These are phyloP conservation scores for Dichomitus squalens DNA, from an alignment of 1,284 basidiomycete genomes.

Conservation along the genomic window DNA sequence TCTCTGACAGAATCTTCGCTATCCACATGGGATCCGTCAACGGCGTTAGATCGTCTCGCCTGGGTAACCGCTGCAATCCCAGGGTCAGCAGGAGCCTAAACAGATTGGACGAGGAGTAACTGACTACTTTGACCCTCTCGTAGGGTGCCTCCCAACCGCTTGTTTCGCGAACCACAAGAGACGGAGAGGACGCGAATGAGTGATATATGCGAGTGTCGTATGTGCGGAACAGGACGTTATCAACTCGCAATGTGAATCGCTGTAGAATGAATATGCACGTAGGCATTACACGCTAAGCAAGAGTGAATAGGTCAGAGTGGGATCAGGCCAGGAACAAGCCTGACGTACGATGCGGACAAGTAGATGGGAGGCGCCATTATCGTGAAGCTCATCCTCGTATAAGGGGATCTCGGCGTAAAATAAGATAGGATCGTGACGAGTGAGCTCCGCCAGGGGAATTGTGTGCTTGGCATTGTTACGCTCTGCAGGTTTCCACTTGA, in stretches of 20 bases:
- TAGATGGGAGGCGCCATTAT: conserved; percentile 86
- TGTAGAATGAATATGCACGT: conserved; percentile 92
- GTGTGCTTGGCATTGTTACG: conserved; percentile 52
- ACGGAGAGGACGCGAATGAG: conserved; percentile 65
- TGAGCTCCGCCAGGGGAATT: conserved; percentile 84
- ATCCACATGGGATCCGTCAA: conserved; percentile 91
- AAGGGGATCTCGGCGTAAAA: conserved; percentile 93
- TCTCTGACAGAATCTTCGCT: conserved; percentile 69
- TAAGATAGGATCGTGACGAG: conserved; percentile 90
- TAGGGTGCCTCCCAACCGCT: conserved; percentile 93
- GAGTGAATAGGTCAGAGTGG: not conserved
- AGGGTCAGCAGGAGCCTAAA: not conserved
- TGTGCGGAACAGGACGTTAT: conserved; percentile 91
- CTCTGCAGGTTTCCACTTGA: conserved; percentile 56
- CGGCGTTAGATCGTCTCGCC: conserved; percentile 83
- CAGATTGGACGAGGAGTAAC: no score
- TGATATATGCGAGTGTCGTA: conserved; percentile 93
- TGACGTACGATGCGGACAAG: conserved; percentile 82
- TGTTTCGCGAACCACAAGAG: conserved; percentile 77
- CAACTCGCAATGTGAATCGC: conserved; percentile 93
- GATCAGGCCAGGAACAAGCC: conserved; percentile 48
- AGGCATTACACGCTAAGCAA: conserved; percentile 92
- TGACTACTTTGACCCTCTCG: conserved; percentile 75
- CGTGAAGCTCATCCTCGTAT: conserved; percentile 94
- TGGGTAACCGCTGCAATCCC: conserved; percentile 66